These are phyloP conservation scores for Mycosphaerelloides madeirae DNA, from an alignment of 2,329 filamentous ascomycete species.

Conservation along the genomic window DNA sequence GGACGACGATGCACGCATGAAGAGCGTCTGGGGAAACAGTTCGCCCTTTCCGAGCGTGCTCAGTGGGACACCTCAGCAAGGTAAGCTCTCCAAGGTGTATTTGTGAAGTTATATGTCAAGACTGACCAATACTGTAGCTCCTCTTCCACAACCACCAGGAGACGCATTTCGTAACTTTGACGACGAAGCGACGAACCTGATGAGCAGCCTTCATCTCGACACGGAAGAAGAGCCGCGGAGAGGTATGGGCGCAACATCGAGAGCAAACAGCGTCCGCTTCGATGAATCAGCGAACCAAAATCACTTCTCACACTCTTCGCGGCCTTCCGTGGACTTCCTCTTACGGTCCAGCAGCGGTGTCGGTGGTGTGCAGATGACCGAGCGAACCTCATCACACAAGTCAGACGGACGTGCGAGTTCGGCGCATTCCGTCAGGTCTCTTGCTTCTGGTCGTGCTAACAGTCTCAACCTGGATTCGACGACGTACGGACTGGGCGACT, in stretches of 20 bases:
- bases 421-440: slow-evolving; percentile 71
- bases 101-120: neutral
- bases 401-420: slow-evolving; percentile 94
- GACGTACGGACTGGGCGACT: slow-evolving; percentile 60
- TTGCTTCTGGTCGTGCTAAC: slow-evolving; percentile 74
- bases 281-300: slow-evolving; percentile 92
- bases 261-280: slow-evolving; percentile 95
- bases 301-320: slow-evolving; percentile 77
- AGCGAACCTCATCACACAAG: slow-evolving; percentile 88
- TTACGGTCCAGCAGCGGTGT: slow-evolving; percentile 66
- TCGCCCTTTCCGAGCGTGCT: slow-evolving; percentile 87
- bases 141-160: slow-evolving; percentile 70
- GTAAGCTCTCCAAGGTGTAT: slow-evolving; percentile 47
- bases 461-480: slow-evolving; percentile 79
- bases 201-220: slow-evolving; percentile 78
- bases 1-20: slow-evolving; percentile 61
- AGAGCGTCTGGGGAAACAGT: slow-evolving; percentile 79
- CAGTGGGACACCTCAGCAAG: slow-evolving; percentile 79
- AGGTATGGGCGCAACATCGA: slow-evolving; percentile 72
- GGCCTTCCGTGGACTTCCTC: slow-evolving; percentile 77
- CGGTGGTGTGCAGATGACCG: slow-evolving; percentile 74
- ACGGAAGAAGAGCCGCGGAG: slow-evolving; percentile 75
- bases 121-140: slow-evolving; percentile 50
- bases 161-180: slow-evolving; percentile 90
- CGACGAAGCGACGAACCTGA: slow-evolving; percentile 73